Percentiles rank a stretch among this genome's conserved stretches.
phyloP scores from a whole-genome alignment of 768 basidiomycete species.

The Calocybe cyanea region DNA sequence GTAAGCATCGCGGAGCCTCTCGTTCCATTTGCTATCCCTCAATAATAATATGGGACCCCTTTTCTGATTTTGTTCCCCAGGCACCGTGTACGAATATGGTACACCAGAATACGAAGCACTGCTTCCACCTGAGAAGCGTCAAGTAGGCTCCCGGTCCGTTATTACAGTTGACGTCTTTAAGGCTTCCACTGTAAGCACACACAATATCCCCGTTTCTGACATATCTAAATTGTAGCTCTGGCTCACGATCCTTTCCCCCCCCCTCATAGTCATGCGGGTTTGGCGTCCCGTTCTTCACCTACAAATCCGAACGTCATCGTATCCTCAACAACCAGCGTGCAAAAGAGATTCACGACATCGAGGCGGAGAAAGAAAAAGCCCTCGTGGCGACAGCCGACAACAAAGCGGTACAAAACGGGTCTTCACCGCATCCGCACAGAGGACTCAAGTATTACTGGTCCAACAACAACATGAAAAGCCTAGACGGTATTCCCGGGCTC shows the following conservation, averaged over 20 bases:
- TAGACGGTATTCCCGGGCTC: conserved; percentile 57
- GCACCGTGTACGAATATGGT: conserved; percentile 58
- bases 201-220: neutral
- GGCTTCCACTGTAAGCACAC: conserved; percentile 46
- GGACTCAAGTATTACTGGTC: conserved; percentile 59
- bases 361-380: conserved; percentile 11
- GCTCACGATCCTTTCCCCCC: neutral
- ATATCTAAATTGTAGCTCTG: too few relatives aligned
- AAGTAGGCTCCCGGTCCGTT: conserved; percentile 55
- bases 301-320: conserved; percentile 49
- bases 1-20: conserved; percentile 34
- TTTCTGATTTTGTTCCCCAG: conserved; percentile 25
- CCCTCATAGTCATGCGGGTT: conserved; percentile 59
- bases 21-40: neutral
- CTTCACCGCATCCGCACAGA: conserved; percentile 19
- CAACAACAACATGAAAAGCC: conserved; percentile 42
- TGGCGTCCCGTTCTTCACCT: conserved; percentile 58
- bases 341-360: conserved; percentile 40
- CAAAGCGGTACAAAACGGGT: too few relatives aligned
- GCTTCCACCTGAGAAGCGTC: conserved; percentile 41
- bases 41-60: too few relatives aligned
- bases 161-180: conserved; percentile 60
- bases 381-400: conserved; percentile 5
- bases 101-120: conserved; percentile 55
- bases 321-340: conserved; percentile 42